Percentiles rank a stretch among this genome's conserved stretches.
Conservation (phyloP, 148 eudicot species). For the Rhododendron griersonianum region DNA sequence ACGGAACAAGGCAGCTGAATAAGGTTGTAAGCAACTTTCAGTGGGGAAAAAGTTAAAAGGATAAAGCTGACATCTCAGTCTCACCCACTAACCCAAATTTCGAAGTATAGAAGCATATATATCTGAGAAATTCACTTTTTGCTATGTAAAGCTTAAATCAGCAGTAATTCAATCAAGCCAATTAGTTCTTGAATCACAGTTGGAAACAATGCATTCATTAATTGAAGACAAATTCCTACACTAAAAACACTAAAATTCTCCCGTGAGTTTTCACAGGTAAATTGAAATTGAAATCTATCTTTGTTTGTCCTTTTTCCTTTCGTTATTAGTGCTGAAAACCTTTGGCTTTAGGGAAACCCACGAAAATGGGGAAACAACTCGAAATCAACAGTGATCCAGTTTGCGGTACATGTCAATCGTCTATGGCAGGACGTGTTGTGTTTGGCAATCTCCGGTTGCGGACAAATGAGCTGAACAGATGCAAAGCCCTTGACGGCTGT, state of each 20-base stretch:
- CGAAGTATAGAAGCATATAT: background rate
- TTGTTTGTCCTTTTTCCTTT: background rate
- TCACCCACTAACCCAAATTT: background rate
- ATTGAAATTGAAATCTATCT: background rate
- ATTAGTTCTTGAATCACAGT: background rate
- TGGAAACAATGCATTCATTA: background rate
- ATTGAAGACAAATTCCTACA: background rate
- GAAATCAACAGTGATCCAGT: background rate
- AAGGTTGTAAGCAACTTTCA: background rate
- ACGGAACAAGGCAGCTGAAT: constrained; percentile 3
- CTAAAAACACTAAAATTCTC: background rate
- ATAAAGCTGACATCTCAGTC: constrained; percentile 1
- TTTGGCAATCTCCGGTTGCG: constrained; percentile 68
- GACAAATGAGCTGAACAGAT: constrained; percentile 75
- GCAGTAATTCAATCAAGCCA: constrained; percentile 2
- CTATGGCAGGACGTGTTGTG: constrained; percentile 36
- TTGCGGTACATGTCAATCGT: constrained; percentile 16
- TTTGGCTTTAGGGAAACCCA: background rate
- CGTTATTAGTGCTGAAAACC: background rate
- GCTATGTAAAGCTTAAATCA: background rate
- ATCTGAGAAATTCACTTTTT: background rate
- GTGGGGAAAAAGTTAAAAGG: background rate
- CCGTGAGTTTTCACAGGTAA: background rate
- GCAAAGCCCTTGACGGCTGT: constrained; percentile 90
- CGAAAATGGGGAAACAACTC: background rate